A percentile compares a stretch with the other conserved stretches of the same genome.
Conservation (phyloP, 75 land plant species). For the Chamaecyparis obtusa region DNA sequence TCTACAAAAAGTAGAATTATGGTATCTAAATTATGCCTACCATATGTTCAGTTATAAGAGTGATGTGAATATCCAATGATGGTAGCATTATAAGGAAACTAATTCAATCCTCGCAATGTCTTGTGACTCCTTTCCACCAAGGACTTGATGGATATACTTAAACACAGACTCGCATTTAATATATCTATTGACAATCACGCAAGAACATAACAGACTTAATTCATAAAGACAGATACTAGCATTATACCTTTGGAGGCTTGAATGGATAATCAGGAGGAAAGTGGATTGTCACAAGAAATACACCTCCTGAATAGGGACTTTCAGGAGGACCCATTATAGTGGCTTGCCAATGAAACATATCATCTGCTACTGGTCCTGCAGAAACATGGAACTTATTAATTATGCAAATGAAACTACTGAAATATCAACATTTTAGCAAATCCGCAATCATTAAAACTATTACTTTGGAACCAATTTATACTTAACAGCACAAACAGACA, state of each 20-base stretch:
- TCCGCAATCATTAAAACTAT: neutral
- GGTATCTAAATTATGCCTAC: neutral
- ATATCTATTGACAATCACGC: neutral
- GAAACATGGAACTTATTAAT: neutral
- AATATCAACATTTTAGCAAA: neutral
- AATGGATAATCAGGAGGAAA: conserved; percentile 65
- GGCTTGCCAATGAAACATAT: conserved; percentile 58
- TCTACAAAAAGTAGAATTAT: neutral
- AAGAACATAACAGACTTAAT: neutral
- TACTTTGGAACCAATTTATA: neutral
- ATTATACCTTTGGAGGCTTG: conserved; percentile 36
- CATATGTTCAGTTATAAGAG: neutral
- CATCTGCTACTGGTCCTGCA: conserved; percentile 45
- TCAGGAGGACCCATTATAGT: conserved; percentile 52
- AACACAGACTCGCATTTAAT: neutral
- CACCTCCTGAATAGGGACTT: conserved; percentile 45
- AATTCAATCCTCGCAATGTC: neutral
- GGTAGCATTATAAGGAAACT: neutral
- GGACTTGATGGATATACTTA: neutral
- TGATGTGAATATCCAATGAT: neutral
- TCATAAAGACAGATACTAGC: neutral
- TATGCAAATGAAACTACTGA: neutral
- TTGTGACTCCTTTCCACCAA: neutral
- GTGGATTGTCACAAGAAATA: conserved; percentile 46
- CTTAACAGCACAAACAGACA: neutral